Conservation (phyloP, 2,329 filamentous ascomycete species). For the Xylaria sp. region DNA sequence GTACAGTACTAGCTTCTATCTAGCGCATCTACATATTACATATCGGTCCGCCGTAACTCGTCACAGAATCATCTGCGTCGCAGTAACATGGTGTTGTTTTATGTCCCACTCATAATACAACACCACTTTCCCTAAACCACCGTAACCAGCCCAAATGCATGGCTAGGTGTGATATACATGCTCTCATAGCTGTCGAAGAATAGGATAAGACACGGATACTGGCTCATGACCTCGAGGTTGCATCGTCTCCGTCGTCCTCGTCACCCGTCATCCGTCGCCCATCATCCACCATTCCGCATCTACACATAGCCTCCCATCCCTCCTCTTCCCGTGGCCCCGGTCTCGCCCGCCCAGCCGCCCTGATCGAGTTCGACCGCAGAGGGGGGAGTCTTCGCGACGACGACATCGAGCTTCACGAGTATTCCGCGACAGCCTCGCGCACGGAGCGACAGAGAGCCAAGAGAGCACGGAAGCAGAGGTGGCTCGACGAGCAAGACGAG, state of each 20-base stretch:
- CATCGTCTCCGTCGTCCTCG: not conserved
- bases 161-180: not conserved
- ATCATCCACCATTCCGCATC: slow-evolving; percentile 45
- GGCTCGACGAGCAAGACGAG: slow-evolving; percentile 79
- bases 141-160: slow-evolving; percentile 14
- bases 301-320: slow-evolving; percentile 42
- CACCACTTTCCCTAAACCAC: slow-evolving; percentile 5
- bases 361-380: slow-evolving; percentile 43
- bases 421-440: slow-evolving; percentile 37
- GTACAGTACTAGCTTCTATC: too few relatives aligned
- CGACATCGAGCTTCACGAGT: slow-evolving; percentile 53
- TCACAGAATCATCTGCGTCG: not conserved
- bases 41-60: not conserved
- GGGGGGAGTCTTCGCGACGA: slow-evolving; percentile 44
- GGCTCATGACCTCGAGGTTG: not conserved
- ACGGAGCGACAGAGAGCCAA: slow-evolving; percentile 55
- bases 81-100: not conserved
- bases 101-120: slow-evolving; percentile 16
- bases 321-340: slow-evolving; percentile 47
- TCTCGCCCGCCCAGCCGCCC: slow-evolving; percentile 41
- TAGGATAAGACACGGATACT: slow-evolving; percentile 5
- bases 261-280: not conserved
- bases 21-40: too few relatives aligned
- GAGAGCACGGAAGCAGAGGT: slow-evolving; percentile 71
- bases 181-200: not conserved